Conservation (phyloP, 495 filamentous ascomycete genomes). For the Bryoglossum gracile region DNA sequence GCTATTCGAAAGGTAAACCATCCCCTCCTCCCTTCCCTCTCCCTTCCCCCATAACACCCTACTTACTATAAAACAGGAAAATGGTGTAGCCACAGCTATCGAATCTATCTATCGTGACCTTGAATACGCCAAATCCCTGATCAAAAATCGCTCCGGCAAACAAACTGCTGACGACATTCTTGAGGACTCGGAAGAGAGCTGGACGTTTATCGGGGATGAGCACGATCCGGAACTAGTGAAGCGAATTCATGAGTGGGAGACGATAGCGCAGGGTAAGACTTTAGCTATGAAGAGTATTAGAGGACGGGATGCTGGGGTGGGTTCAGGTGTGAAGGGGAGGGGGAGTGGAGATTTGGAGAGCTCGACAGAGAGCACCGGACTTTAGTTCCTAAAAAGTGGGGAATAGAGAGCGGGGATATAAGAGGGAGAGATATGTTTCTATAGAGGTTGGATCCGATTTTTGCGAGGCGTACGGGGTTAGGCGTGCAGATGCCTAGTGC, state of each 20-base stretch:
- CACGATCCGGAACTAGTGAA: constrained; percentile 22
- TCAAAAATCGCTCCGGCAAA: constrained; percentile 51
- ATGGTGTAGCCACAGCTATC: constrained; percentile 82
- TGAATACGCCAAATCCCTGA: constrained; percentile 86
- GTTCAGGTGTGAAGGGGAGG: constrained; percentile 4
- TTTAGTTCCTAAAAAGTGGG: too few species aligned
- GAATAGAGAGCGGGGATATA: too few species aligned
- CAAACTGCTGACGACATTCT: constrained; percentile 39
- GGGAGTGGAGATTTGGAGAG: background rate
- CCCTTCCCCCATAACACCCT: too few species aligned
- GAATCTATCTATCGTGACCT: constrained; percentile 92
- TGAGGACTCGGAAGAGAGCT: constrained; percentile 57
- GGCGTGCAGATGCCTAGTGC: background rate
- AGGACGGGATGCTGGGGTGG: background rate
- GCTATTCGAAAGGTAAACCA: constrained; percentile 81
- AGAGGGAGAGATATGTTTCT: too few species aligned
- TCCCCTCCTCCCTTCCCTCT: too few species aligned
- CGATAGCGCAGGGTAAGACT: constrained; percentile 1
- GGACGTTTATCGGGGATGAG: constrained; percentile 71
- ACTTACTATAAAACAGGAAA: constrained; percentile 55
- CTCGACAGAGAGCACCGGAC: too few species aligned
- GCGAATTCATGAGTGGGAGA: constrained; percentile 18
- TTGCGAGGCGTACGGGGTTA: too few species aligned
- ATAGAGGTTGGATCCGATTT: too few species aligned
- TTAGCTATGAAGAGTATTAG: background rate